These are phyloP conservation scores for Malus hybrid DNA, from an alignment of 331 rosid genomes.

Conservation along the genomic window DNA sequence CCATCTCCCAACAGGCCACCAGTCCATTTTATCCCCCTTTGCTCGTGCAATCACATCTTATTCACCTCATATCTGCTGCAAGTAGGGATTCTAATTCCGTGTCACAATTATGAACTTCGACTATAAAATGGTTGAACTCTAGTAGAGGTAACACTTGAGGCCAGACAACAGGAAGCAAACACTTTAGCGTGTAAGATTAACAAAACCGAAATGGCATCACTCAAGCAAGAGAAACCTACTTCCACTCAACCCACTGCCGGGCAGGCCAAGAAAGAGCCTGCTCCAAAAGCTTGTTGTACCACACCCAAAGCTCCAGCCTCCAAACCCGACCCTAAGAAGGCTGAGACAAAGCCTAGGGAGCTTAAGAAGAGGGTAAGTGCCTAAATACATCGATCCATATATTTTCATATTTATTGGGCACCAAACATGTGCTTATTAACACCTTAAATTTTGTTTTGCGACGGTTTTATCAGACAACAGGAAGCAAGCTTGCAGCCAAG, in stretches of 20 bases:
- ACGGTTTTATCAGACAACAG: slow-evolving; percentile 15
- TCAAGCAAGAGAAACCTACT: slow-evolving; percentile 43
- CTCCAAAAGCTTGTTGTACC: slow-evolving; percentile 31
- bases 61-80: background rate
- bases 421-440: background rate
- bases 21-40: slow-evolving; percentile 10
- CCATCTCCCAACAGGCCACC: slow-evolving; percentile 12
- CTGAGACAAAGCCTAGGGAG: slow-evolving; percentile 43
- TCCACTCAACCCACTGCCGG: slow-evolving; percentile 30
- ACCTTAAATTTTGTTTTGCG: background rate
- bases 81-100: slow-evolving; percentile 14
- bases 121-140: slow-evolving; percentile 38
- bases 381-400: background rate
- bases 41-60: slow-evolving; percentile 1
- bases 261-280: slow-evolving; percentile 47
- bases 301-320: slow-evolving; percentile 44
- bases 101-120: background rate
- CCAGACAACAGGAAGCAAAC: slow-evolving; percentile 8
- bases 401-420: background rate
- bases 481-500: slow-evolving; percentile 24
- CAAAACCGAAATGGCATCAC: slow-evolving; percentile 43
- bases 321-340: slow-evolving; percentile 53
- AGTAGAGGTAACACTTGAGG: slow-evolving; percentile 17
- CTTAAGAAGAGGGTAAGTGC: slow-evolving; percentile 57
- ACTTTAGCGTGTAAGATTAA: slow-evolving; percentile 1